Base-by-base conservation (phyloP, 148 eudicot species). In the Salicornia ramosissima region DNA sequence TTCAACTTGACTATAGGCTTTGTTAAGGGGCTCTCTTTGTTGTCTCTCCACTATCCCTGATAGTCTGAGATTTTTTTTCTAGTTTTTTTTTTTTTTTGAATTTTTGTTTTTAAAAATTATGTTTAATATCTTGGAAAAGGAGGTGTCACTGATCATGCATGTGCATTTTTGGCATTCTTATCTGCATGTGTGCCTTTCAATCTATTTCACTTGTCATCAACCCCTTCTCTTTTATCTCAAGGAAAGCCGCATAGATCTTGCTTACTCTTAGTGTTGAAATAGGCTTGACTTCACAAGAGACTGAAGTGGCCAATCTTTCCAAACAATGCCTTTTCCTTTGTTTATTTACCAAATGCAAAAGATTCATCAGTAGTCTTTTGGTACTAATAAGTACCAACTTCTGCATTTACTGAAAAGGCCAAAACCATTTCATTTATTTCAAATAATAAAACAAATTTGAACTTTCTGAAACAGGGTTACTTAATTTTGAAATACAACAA, bases 231-330 rank as follows among this genome's bases (percentile, higher is more conserved):
- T 53, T 22, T 14, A 53, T 53, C 24, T 53, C 14, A 53, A 14
- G 2, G 0, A 29, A 1, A 28, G 36, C 31, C 10, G 19, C 31
- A 34, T 19, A 25, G 10, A 54, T 29, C 34, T 56, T 58, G 21
- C 13, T 31, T 9, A 30, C 24, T 7, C 63, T 7, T 16, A 57
- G 10, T 57, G 26, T 19, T 18, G 3, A 16, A 58, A 58, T 58
- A 9, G 40, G 18, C 63, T 31, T 31, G 42, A 58, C 63, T 58
- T 18, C 29, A 58, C 7, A 30, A 11, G 22, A 30, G 40, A 18
- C 31, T 58, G 63, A 58, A 58, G 39, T 58, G 63, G 40, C 63
- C 40, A 58, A 15, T 58, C 30, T 18, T 6, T 31, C 63, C 63
- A 58, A 31, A 2, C 18, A 15, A 58, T 31, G 42, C 40, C 63